Conservation (phyloP, 768 basidiomycete genomes). For the Imleria badia region DNA sequence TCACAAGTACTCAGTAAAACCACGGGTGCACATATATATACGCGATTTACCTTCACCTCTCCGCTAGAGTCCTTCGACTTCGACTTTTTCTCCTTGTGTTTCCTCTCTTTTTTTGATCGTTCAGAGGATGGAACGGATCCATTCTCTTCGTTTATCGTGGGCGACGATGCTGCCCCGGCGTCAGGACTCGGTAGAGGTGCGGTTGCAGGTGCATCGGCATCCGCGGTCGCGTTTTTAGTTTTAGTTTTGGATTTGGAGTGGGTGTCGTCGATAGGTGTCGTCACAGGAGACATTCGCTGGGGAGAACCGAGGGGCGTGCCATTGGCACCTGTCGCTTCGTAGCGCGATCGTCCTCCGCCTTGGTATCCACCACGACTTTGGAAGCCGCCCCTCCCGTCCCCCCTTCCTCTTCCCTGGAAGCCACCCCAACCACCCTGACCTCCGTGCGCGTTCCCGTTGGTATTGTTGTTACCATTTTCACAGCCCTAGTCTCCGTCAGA, state of each 20-base stretch:
- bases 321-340: conserved; percentile 60
- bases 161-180: background rate
- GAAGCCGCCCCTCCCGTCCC: conserved; percentile 36
- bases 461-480: background rate
- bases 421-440: conserved; percentile 6
- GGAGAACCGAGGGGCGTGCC: conserved; percentile 69
- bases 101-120: conserved; percentile 21
- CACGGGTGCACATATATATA: background rate
- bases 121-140: background rate
- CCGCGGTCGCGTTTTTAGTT: background rate
- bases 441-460: conserved; percentile 13
- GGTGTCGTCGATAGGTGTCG: conserved; percentile 20
- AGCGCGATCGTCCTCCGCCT: conserved; percentile 23
- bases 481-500: conserved; percentile 4
- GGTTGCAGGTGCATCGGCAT: background rate
- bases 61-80: conserved; percentile 3
- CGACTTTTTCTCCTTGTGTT: conserved; percentile 18
- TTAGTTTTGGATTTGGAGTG: background rate
- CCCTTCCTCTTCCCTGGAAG: conserved; percentile 29
- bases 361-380: conserved; percentile 27
- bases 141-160: conserved; percentile 1
- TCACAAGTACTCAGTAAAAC: conserved; percentile 8
- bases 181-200: background rate
- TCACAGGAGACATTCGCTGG: conserved; percentile 45
- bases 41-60: conserved; percentile 14